A percentile compares a stretch with the other conserved stretches of the same genome.
phyloP scores from a whole-genome alignment of 2,329 filamentous ascomycete genomes.

The Conoideocrella luteorostrata region DNA sequence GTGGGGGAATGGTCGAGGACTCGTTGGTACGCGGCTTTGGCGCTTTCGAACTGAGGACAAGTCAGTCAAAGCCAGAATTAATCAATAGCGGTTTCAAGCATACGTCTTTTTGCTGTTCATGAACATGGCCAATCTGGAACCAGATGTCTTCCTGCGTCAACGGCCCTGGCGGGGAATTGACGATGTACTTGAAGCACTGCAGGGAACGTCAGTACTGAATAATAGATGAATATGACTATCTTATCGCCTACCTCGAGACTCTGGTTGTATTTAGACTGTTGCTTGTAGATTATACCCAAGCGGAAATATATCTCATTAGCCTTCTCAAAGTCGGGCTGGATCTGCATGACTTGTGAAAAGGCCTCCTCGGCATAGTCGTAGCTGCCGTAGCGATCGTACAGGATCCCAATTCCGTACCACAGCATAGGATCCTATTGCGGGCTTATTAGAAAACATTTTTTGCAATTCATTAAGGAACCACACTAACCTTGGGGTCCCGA shows the following conservation, averaged over 20 bases:
- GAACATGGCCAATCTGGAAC: conserved; percentile 99
- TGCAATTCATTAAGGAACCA: neutral
- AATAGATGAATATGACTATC: too few relatives aligned
- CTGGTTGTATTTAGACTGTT: conserved; percentile 87
- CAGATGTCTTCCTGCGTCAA: conserved; percentile 97
- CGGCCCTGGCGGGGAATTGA: conserved; percentile 83
- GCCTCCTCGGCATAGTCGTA: conserved; percentile 96
- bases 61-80: conserved; percentile 26
- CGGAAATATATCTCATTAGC: conserved; percentile 99
- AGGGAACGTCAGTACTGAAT: too few relatives aligned
- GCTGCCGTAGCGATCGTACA: conserved; percentile 94
- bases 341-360: conserved; percentile 97
- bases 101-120: conserved; percentile 98
- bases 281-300: conserved; percentile 98
- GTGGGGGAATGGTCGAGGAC: conserved; percentile 92
- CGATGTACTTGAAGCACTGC: conserved; percentile 99
- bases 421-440: conserved; percentile 75
- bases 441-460: neutral
- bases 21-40: conserved; percentile 85
- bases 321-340: conserved; percentile 97
- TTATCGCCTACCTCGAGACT: conserved; percentile 78
- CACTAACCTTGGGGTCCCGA: conserved; percentile 76
- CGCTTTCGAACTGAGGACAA: conserved; percentile 70
- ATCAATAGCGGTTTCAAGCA: conserved; percentile 31
- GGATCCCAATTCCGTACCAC: conserved; percentile 97